Percentiles rank a stretch among this genome's conserved stretches.
These are phyloP conservation scores for Tolypocladium guangdongense DNA, from an alignment of 2,329 filamentous ascomycete species.

Conservation along the genomic window DNA sequence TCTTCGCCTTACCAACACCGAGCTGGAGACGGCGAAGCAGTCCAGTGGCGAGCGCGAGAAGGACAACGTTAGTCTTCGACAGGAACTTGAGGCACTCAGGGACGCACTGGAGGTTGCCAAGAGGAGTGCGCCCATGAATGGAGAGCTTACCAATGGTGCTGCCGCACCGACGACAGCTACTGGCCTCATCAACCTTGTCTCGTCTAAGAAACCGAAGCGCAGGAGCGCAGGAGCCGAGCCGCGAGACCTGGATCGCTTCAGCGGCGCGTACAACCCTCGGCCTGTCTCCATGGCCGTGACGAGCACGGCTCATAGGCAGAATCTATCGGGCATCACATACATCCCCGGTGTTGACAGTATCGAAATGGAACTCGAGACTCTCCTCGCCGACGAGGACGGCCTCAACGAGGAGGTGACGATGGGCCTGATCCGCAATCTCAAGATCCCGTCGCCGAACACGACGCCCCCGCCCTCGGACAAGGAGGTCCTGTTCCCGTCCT, in stretches of 20 bases:
- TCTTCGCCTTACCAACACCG: constrained; percentile 64
- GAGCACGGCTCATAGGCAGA: constrained; percentile 55
- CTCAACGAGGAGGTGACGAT: constrained; percentile 95
- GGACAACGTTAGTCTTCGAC: constrained; percentile 75
- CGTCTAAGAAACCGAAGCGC: constrained; percentile 93
- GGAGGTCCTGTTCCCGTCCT: constrained; percentile 96
- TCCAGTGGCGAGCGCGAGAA: constrained; percentile 67
- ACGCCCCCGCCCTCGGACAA: constrained; percentile 92
- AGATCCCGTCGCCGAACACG: constrained; percentile 82
- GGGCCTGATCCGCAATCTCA: constrained; percentile 90
- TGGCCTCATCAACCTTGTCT: constrained; percentile 91
- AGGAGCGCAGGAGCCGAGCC: constrained; percentile 82
- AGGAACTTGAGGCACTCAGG: constrained; percentile 81
- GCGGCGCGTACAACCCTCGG: constrained; percentile 82
- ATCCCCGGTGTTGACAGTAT: constrained; percentile 78
- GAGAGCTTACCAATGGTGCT: constrained; percentile 34
- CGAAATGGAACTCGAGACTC: constrained; percentile 85
- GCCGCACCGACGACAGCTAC: constrained; percentile 43
- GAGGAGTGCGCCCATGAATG: constrained; percentile 64
- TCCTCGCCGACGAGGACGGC: constrained; percentile 89
- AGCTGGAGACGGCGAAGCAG: constrained; percentile 70
- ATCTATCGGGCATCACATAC: constrained; percentile 64
- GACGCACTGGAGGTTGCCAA: constrained; percentile 86
- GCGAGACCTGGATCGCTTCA: constrained; percentile 81
- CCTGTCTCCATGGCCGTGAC: constrained; percentile 92